phyloP scores from a whole-genome alignment of 2,329 filamentous ascomycete species.

The Metarhizium album region DNA sequence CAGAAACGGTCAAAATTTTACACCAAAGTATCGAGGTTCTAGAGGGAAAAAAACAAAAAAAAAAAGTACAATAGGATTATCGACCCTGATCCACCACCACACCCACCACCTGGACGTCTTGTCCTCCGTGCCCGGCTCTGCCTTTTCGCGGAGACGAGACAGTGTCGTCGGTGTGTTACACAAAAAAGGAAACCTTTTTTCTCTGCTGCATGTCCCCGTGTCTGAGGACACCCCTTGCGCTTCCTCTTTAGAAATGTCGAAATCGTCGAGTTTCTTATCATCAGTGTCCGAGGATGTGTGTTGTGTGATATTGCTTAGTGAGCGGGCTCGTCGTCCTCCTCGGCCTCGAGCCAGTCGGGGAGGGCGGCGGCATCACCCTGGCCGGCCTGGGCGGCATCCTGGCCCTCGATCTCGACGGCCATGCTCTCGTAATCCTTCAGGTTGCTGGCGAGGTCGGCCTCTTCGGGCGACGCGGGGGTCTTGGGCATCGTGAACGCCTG shows the following conservation, averaged over 20 bases:
- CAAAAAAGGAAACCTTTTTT: background rate
- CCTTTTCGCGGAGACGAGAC: conserved; percentile 3
- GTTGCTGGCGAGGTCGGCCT: conserved; percentile 82
- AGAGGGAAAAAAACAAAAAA: too few relatives aligned
- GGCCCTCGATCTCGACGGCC: conserved; percentile 88
- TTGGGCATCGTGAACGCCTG: conserved; percentile 75
- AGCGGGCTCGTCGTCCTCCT: conserved; percentile 44
- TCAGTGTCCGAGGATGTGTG: background rate
- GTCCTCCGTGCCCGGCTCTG: conserved; percentile 1
- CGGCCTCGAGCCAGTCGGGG: conserved; percentile 75
- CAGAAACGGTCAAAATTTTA: conserved; percentile 16
- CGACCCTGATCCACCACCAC: conserved; percentile 11
- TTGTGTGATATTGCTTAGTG: conserved; percentile 35
- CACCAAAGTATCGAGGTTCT: too few relatives aligned
- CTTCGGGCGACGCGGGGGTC: conserved; percentile 80
- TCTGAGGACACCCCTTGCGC: background rate
- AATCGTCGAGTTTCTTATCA: background rate
- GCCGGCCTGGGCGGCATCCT: conserved; percentile 52
- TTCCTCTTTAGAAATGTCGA: background rate
- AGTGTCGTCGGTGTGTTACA: conserved; percentile 1
- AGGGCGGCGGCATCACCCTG: conserved; percentile 46
- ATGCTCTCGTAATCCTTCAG: conserved; percentile 91
- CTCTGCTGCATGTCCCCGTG: conserved; percentile 1
- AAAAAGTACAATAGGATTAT: conserved; percentile 29
- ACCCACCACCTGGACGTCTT: background rate